Evolutionary conservation across 768 basidiomycete species (phyloP).

Genomic region (Phylloporus rhodoxanthus): DNA sequence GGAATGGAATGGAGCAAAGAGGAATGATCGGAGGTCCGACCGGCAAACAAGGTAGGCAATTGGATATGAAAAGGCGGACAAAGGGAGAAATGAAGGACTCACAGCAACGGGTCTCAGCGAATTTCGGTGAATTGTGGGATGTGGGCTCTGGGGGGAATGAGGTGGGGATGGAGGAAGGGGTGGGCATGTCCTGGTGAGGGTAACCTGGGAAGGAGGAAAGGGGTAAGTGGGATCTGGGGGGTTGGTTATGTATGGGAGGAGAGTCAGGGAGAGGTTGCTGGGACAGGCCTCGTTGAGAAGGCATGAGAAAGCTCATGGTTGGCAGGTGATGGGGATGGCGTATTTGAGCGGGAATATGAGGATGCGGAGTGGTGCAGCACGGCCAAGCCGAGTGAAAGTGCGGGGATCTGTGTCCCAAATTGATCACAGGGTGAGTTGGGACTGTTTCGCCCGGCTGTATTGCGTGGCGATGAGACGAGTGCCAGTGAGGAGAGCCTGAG

Average conservation of each 20-base stretch:
- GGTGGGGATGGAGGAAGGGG: conserved; percentile 24
- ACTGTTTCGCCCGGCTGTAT: background rate
- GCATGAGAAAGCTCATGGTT: conserved; percentile 33
- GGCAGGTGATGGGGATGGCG: conserved; percentile 18
- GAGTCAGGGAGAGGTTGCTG: conserved; percentile 25
- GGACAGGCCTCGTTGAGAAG: conserved; percentile 30
- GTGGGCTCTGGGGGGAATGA: conserved; percentile 34
- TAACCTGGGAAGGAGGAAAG: conserved; percentile 35
- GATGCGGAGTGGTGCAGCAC: conserved; percentile 13
- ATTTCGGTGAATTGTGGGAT: conserved; percentile 41
- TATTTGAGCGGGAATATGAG: conserved; percentile 19
- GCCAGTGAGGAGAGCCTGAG: background rate
- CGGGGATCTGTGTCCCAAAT: conserved; percentile 12
- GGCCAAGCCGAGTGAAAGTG: conserved; percentile 14
- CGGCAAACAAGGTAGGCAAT: conserved; percentile 1
- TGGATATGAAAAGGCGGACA: conserved; percentile 7
- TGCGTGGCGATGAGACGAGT: conserved; percentile 2
- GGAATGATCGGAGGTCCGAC: conserved; percentile 23
- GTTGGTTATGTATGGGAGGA: conserved; percentile 30
- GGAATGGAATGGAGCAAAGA: conserved; percentile 6
- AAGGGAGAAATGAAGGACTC: conserved; percentile 29
- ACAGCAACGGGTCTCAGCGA: conserved; percentile 77
- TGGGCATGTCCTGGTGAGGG: conserved; percentile 29
- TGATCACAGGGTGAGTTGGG: conserved; percentile 8
- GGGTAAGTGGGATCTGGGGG: conserved; percentile 32